phyloP scores from a whole-genome alignment of 768 basidiomycete genomes.

The Russula sp. region DNA sequence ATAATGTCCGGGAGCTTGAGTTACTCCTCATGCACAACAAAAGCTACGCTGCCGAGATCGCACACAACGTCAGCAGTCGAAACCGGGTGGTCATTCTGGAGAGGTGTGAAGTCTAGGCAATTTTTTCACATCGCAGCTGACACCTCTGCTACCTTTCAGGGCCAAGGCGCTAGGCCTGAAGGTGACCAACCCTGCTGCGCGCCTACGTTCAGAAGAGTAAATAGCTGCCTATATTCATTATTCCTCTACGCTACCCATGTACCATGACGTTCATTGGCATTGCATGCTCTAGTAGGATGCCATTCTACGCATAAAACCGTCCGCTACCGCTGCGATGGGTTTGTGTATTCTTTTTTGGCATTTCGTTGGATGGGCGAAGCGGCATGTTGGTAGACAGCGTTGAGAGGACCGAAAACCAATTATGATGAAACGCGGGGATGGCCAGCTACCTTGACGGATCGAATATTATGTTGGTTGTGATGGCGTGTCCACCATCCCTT shows the following conservation, averaged over 20 bases:
- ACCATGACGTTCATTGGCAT: slow-evolving; percentile 43
- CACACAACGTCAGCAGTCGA: slow-evolving; percentile 92
- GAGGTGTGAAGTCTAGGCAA: slow-evolving; percentile 46
- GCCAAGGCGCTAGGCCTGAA: slow-evolving; percentile 86
- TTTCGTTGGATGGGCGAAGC: not conserved
- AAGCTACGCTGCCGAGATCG: slow-evolving; percentile 92
- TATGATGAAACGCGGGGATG: not conserved
- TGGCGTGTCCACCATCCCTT: slow-evolving; percentile 42
- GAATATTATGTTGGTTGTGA: slow-evolving; percentile 41
- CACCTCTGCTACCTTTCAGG: slow-evolving; percentile 40
- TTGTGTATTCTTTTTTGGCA: slow-evolving; percentile 43
- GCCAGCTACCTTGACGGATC: not conserved
- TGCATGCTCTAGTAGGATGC: slow-evolving; percentile 6
- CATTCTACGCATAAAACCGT: not conserved
- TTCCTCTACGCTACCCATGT: slow-evolving; percentile 47
- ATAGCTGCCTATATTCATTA: slow-evolving; percentile 45
- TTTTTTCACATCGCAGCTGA: slow-evolving; percentile 5
- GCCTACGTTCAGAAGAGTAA: slow-evolving; percentile 90
- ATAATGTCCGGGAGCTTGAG: slow-evolving; percentile 91
- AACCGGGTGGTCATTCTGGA: slow-evolving; percentile 91
- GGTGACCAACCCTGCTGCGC: slow-evolving; percentile 90
- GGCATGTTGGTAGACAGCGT: not conserved
- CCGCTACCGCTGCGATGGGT: slow-evolving; percentile 40
- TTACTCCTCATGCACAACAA: slow-evolving; percentile 98
- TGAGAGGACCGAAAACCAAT: slow-evolving; percentile 16